Evolutionary conservation across 116 monocot species (phyloP).

Genomic region (Posidonia oceanica): DNA sequence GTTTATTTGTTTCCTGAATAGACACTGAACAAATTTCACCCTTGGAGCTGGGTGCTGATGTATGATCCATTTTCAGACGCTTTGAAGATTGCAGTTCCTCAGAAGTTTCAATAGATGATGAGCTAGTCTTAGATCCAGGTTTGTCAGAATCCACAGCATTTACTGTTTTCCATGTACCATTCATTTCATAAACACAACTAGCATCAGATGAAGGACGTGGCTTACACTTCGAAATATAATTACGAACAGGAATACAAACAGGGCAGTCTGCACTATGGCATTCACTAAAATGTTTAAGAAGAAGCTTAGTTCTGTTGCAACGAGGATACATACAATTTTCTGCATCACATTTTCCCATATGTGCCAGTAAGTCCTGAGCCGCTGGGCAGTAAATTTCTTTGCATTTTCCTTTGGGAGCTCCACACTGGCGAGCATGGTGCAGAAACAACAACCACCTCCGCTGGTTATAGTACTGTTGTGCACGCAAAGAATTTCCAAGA

Average conservation of each 20-base stretch:
- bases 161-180: constrained; percentile 17
- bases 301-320: constrained; percentile 37
- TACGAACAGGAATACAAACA: constrained; percentile 52
- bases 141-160: constrained; percentile 15
- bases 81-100: constrained; percentile 41
- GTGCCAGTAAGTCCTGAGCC: constrained; percentile 40
- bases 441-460: constrained; percentile 68
- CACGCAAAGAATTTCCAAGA: constrained; percentile 18
- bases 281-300: constrained; percentile 34
- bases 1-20: constrained; percentile 10
- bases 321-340: constrained; percentile 41
- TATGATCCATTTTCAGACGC: constrained; percentile 47
- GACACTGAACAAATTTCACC: constrained; percentile 29
- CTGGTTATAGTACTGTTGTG: constrained; percentile 40
- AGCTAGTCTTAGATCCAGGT: constrained; percentile 11
- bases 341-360: constrained; percentile 40
- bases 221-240: constrained; percentile 21
- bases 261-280: constrained; percentile 55
- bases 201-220: constrained; percentile 12
- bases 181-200: constrained; percentile 14
- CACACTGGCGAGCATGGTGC: constrained; percentile 63
- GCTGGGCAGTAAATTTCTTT: constrained; percentile 38
- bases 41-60: constrained; percentile 15
- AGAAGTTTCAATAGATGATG: constrained; percentile 25
- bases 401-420: constrained; percentile 49